A percentile compares a stretch with the other conserved stretches of the same genome.
These are phyloP conservation scores for Prunus salicina DNA, from an alignment of 306 rosid genomes.

Conservation along the genomic window DNA sequence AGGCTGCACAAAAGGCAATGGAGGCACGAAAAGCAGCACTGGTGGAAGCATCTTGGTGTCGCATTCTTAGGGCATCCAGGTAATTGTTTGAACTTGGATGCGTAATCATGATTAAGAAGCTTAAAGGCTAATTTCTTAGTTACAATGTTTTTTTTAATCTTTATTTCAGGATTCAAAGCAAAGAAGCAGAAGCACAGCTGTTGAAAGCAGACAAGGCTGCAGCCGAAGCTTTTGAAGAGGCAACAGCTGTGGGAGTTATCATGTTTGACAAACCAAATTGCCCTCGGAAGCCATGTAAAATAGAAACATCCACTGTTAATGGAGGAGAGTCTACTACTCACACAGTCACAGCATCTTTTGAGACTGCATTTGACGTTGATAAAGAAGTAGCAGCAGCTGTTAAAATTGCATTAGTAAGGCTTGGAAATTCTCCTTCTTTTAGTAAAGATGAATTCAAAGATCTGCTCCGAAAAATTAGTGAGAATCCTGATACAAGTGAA, in stretches of 20 bases:
- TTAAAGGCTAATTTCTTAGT: constrained; percentile 7
- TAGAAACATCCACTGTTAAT: constrained; percentile 52
- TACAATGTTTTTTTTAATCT: neutral
- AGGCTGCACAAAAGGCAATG: constrained; percentile 76
- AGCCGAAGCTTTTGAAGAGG: constrained; percentile 76
- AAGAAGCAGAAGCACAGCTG: constrained; percentile 68
- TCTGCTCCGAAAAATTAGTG: constrained; percentile 67
- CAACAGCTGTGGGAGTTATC: constrained; percentile 75
- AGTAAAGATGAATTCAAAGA: constrained; percentile 70
- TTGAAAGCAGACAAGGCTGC: constrained; percentile 62
- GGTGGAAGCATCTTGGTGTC: constrained; percentile 98
- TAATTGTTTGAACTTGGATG: constrained; percentile 3
- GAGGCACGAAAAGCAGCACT: constrained; percentile 82
- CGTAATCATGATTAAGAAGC: neutral
- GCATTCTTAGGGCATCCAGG: constrained; percentile 84
- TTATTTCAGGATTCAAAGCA: constrained; percentile 67
- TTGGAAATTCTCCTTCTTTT: constrained; percentile 68
- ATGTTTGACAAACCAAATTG: constrained; percentile 83
- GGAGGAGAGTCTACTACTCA: constrained; percentile 66
- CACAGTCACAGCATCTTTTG: constrained; percentile 79
- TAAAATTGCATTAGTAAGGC: constrained; percentile 67
- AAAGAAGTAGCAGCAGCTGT: constrained; percentile 91
- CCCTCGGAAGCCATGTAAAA: constrained; percentile 57
- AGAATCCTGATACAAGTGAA: constrained; percentile 72
- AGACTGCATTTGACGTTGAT: constrained; percentile 91